These are phyloP conservation scores for Oryza officinalis DNA, from an alignment of 176 grass and related monocot genomes.

Conservation along the genomic window DNA sequence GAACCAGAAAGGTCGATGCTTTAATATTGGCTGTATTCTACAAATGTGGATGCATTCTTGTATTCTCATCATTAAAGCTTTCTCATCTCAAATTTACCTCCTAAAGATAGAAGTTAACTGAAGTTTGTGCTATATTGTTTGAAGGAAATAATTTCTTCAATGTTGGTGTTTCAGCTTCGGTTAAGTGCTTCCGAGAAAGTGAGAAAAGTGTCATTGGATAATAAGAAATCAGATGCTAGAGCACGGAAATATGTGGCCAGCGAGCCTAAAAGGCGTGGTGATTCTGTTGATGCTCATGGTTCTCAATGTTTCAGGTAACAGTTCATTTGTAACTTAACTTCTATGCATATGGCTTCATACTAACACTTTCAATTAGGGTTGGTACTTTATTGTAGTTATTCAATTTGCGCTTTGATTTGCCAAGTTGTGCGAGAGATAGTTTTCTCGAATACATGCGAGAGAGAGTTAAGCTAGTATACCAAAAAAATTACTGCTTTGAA, in stretches of 20 bases:
- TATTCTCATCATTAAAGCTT: conserved; percentile 1
- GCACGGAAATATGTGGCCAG: conserved; percentile 42
- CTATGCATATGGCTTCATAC: conserved; percentile 16
- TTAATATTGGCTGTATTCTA: background rate
- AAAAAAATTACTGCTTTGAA: background rate
- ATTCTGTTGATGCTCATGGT: conserved; percentile 55
- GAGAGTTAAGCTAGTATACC: background rate
- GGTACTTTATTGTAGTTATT: background rate
- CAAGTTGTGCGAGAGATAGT: background rate
- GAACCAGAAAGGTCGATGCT: background rate
- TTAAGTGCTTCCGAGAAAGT: conserved; percentile 9
- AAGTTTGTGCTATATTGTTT: background rate
- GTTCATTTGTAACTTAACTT: conserved; percentile 1
- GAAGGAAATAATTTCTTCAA: background rate
- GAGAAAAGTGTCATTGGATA: conserved; percentile 14
- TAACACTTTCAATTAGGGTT: background rate
- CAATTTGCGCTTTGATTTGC: background rate
- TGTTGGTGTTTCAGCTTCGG: conserved; percentile 30
- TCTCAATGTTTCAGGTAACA: conserved; percentile 67
- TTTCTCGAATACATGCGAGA: background rate
- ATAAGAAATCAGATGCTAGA: conserved; percentile 20
- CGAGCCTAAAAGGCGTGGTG: conserved; percentile 26
- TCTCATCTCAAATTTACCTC: background rate
- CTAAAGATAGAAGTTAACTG: background rate
- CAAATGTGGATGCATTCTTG: conserved; percentile 10